phyloP scores from a whole-genome alignment of 2,329 filamentous ascomycete genomes.

The Phaeosphaeria sp. region DNA sequence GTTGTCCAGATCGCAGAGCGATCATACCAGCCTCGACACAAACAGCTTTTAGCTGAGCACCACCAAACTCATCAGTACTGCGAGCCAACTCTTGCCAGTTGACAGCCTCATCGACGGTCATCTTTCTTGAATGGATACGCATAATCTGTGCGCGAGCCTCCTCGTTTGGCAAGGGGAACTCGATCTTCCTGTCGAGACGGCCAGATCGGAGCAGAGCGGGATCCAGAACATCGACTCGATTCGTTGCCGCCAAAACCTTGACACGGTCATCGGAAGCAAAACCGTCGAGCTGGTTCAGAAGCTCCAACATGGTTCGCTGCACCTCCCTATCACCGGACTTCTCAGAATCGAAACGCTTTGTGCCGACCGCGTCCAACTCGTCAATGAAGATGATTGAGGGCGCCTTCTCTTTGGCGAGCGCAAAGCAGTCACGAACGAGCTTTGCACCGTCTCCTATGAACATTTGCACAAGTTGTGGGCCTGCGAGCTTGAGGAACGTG shows the following conservation, averaged over 20 bases:
- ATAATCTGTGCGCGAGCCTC: slow-evolving; percentile 96
- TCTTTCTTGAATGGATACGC: slow-evolving; percentile 97
- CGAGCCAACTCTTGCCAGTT: slow-evolving; percentile 97
- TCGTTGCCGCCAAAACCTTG: slow-evolving; percentile 94
- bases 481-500: slow-evolving; percentile 97
- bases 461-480: slow-evolving; percentile 98
- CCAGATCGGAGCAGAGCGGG: slow-evolving; percentile 90
- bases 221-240: slow-evolving; percentile 92
- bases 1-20: slow-evolving; percentile 89
- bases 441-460: slow-evolving; percentile 99
- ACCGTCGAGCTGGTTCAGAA: slow-evolving; percentile 97
- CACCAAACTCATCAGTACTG: slow-evolving; percentile 98
- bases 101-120: slow-evolving; percentile 90
- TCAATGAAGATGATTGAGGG: slow-evolving; percentile 99
- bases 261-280: slow-evolving; percentile 97
- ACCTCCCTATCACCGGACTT: slow-evolving; percentile 98
- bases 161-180: slow-evolving; percentile 97
- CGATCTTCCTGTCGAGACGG: slow-evolving; percentile 94
- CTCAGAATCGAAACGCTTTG: slow-evolving; percentile 97
- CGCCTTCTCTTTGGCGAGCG: slow-evolving; percentile 96
- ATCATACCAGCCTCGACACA: slow-evolving; percentile 99
- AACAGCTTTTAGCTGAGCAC: slow-evolving; percentile 96
- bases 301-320: slow-evolving; percentile 97
- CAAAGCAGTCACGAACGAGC: slow-evolving; percentile 96
- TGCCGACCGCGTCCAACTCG: slow-evolving; percentile 96